Conservation (phyloP, 1,284 basidiomycete species). For the Porodaedalea pini region DNA sequence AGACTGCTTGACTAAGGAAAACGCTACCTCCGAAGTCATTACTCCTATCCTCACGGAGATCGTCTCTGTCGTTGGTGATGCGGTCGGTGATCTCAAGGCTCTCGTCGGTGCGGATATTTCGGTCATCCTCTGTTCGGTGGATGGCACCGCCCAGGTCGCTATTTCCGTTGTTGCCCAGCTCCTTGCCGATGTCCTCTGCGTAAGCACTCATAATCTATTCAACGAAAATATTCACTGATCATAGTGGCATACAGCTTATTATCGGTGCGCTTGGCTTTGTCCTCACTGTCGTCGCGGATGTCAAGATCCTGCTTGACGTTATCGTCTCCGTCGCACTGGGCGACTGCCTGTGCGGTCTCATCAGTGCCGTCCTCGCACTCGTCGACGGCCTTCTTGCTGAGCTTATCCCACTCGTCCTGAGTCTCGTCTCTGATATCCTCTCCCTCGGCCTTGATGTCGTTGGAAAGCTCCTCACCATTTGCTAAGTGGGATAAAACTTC, state of each 20-base stretch:
- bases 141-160: slow-evolving; percentile 13
- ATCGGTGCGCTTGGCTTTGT: slow-evolving; percentile 16
- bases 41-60: slow-evolving; percentile 13
- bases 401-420: slow-evolving; percentile 17
- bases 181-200: slow-evolving; percentile 17
- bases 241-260: slow-evolving; percentile 8
- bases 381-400: slow-evolving; percentile 12
- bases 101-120: slow-evolving; percentile 15
- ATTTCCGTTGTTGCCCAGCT: slow-evolving; percentile 16
- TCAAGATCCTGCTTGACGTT: slow-evolving; percentile 11
- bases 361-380: slow-evolving; percentile 7
- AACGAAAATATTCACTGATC: not conserved
- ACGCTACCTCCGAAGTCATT: slow-evolving; percentile 11
- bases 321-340: slow-evolving; percentile 14
- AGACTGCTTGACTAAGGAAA: slow-evolving; percentile 11
- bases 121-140: slow-evolving; percentile 14
- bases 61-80: slow-evolving; percentile 9
- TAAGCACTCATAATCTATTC: not conserved
- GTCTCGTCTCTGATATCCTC: slow-evolving; percentile 3
- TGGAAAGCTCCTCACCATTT: slow-evolving; percentile 12
- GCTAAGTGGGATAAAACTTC: slow-evolving; percentile 8
- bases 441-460: slow-evolving; percentile 12
- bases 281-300: slow-evolving; percentile 11
- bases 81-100: slow-evolving; percentile 17
- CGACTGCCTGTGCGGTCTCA: slow-evolving; percentile 17